Evolutionary conservation across 257 asterid species (phyloP), one percentile per base, ranked within the genome.

Genomic region (Salvia splendens): DNA sequence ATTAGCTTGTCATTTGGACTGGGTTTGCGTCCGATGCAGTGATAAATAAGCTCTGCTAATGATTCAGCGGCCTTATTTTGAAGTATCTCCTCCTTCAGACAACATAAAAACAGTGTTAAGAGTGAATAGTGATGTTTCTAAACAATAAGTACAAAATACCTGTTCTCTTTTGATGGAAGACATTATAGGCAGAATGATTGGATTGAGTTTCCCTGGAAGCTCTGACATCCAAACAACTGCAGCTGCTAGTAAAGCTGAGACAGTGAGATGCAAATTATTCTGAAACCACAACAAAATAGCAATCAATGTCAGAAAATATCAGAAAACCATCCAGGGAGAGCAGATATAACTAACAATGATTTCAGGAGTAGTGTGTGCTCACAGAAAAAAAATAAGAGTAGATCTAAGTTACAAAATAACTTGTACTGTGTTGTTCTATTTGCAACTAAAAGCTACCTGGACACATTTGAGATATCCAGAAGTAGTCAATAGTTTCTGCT

Each of bases 221-320:
- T 91, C 95, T 15, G 96, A 85, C 89, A 94, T 91, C 97, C 97
- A 94, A 69, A 94, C 96, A 73, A 87, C 91, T 50, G 96, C 95
- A 76, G 95, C 88, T 17, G 99, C 99, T 67, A 88, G 83, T 80
- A 94, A 88, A 77, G 99, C 88, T 42, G 95, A 83, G 77, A 91
- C 96, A 15, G 96, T 86, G 52, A 94, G 78, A 74, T 94, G 96
- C 89, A 94, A 79, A 84, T 88, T 88, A 73, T 79, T 86, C 99
- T 94, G 95, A 70, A 78, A 83, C 63, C 66, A 69, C n/a, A 68
- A 83, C 61, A 75, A 65, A 55, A 63, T 9, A 60, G 71, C 49
- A 69, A 74, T 57, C 50, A 51, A 62, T 56, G 74, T 79, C 73
- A 64, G 69, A 43, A 75, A 17, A 68, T 30, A 63, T 43, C 65